Base-by-base conservation (phyloP, 2,329 filamentous ascomycete genomes). In the Diplodia corticola region DNA sequence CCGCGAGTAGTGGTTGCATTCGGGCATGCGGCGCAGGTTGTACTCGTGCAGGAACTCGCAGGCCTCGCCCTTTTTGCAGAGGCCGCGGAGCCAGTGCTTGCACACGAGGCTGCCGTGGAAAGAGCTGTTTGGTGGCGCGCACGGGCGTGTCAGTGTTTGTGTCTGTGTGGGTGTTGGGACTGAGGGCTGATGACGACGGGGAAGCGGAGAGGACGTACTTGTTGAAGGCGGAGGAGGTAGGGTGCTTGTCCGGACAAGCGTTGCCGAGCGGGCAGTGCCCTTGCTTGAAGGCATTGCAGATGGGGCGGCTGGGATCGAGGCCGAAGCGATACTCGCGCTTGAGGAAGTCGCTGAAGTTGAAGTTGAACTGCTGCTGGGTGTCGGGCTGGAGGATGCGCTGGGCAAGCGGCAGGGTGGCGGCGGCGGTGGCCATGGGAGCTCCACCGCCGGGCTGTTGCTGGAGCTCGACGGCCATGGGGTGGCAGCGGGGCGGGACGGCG, bases 1-100 rank as follows among this genome's bases (percentile, higher is more conserved):
- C 68, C 93, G 87, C 67, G 93, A 89, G 80, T 94, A 98, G 80
- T 97, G 96, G 75, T 96, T 96, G 81, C 95, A 99, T 81, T 98
- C 95, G 69, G 95, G 93, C 92, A 98, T 98, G 79, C 95, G 93
- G 69, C 95, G 89, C 71, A 99, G 86, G 80, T 99, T 98, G 83
- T 97, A 99, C 80, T 98, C 95, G 84, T 99, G 95, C 57, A 98
- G 84, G 74, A 98, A 99, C 82, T 99, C 95, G 88, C 95, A 99
- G 71, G 89, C 88, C 75, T 97, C 90, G 73, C 94, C 95, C 80
- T 98, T 98, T 77, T 99, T 99, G 84, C 95, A 99, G 22, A 99
- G 87, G 0, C 93, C 94, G 70, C 96, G 91, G 74, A 98, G 88
- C 89, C 95, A 98, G 84, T 98, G 95, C 82, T 99, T 99, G 88